Evolutionary conservation across 805 yeast species (phyloP).

Genomic region (Starmerella kuoi): DNA sequence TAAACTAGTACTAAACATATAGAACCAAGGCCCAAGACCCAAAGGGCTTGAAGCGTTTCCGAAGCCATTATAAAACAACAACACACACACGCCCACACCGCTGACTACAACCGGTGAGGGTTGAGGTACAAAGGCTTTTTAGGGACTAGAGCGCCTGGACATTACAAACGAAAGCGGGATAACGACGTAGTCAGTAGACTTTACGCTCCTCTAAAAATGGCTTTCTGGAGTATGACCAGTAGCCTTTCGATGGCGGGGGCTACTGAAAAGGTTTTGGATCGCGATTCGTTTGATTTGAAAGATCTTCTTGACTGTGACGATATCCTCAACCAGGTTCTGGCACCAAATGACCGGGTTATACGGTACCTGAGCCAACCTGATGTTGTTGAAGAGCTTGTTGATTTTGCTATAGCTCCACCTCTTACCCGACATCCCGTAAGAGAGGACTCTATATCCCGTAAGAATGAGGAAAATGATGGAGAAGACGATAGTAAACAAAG

Average conservation of each 20-base stretch:
- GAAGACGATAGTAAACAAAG: neutral
- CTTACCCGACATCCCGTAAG: neutral
- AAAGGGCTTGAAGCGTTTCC: no score
- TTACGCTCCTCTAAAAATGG: conserved; percentile 27
- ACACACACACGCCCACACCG: no score
- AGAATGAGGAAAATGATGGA: neutral
- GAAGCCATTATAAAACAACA: no score
- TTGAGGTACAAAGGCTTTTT: neutral
- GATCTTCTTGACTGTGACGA: conserved; percentile 66
- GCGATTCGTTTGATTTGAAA: conserved; percentile 32
- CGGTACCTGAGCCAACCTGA: conserved; percentile 73
- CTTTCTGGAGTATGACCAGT: conserved; percentile 44
- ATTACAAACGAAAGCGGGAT: no score
- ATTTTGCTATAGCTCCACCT: conserved; percentile 37
- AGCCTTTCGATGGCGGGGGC: conserved; percentile 21
- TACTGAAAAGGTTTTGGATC: conserved; percentile 37
- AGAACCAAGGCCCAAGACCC: no score
- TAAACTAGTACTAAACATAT: no score
- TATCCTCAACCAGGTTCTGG: conserved; percentile 55
- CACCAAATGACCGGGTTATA: conserved; percentile 61
- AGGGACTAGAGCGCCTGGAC: no score
- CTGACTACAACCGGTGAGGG: conserved; percentile 3
- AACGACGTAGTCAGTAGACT: no score
- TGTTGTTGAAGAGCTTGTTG: conserved; percentile 54
- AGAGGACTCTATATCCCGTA: neutral